Conservation (phyloP, 768 basidiomycete species). For the Lanmaoa pseudosensibilis region DNA sequence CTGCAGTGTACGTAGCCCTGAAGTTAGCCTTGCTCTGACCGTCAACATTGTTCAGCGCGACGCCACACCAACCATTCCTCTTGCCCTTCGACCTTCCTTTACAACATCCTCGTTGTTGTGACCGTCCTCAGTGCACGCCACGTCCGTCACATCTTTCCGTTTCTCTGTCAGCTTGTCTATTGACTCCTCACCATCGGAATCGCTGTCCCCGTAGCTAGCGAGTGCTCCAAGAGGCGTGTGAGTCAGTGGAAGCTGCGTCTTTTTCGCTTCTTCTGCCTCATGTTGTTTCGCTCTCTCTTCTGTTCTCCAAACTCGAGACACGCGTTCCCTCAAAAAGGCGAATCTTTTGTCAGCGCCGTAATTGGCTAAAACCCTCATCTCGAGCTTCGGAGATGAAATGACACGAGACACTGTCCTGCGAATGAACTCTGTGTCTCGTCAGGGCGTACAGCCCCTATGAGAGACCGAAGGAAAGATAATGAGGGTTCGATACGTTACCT, state of each 20-base stretch:
- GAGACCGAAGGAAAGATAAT: neutral
- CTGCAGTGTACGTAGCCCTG: neutral
- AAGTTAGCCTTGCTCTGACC: slow-evolving; percentile 4
- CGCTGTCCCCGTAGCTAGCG: slow-evolving; percentile 60
- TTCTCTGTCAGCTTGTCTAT: slow-evolving; percentile 24
- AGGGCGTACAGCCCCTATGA: slow-evolving; percentile 42
- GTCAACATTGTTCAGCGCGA: slow-evolving; percentile 29
- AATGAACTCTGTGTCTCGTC: slow-evolving; percentile 68
- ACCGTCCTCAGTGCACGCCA: neutral
- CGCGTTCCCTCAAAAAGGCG: slow-evolving; percentile 77
- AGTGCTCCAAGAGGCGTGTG: slow-evolving; percentile 48
- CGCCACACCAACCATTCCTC: slow-evolving; percentile 60
- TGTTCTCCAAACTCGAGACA: slow-evolving; percentile 61
- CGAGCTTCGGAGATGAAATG: slow-evolving; percentile 71
- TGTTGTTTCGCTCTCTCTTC: slow-evolving; percentile 41
- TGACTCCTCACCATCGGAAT: slow-evolving; percentile 39
- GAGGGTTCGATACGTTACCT: slow-evolving; percentile 40
- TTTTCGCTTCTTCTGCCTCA: slow-evolving; percentile 24
- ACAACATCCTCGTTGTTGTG: slow-evolving; percentile 22
- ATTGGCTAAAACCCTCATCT: slow-evolving; percentile 87
- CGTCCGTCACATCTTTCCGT: neutral
- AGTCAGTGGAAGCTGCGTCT: slow-evolving; percentile 8
- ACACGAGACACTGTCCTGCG: slow-evolving; percentile 70
- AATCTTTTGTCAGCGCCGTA: slow-evolving; percentile 78
- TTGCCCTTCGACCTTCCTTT: slow-evolving; percentile 49